A percentile compares a stretch with the other conserved stretches of the same genome.
Conservation (phyloP, 352 stramenopile genomes). For the Pythium guiyangense region DNA sequence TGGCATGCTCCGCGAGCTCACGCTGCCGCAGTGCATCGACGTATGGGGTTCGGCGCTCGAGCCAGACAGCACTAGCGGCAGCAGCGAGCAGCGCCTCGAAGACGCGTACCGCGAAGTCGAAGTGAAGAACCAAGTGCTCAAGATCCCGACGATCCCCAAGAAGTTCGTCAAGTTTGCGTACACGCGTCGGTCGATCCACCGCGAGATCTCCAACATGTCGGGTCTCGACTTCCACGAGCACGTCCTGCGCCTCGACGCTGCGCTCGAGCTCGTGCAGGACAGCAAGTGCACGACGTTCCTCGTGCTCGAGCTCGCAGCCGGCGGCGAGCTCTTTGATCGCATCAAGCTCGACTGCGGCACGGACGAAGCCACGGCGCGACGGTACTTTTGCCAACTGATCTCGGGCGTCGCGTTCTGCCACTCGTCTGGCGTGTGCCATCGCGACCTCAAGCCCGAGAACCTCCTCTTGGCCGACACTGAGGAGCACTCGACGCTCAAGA, state of each 20-base stretch:
- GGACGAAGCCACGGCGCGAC: slow-evolving; percentile 77
- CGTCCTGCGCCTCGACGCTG: slow-evolving; percentile 92
- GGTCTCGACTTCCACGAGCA: slow-evolving; percentile 90
- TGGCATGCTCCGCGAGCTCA: slow-evolving; percentile 87
- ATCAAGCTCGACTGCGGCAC: slow-evolving; percentile 89
- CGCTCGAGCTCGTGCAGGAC: slow-evolving; percentile 94
- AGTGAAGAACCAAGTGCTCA: slow-evolving; percentile 67
- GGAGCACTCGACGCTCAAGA: slow-evolving; percentile 87
- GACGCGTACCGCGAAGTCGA: slow-evolving; percentile 51
- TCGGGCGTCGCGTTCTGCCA: slow-evolving; percentile 89
- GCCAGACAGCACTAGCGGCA: slow-evolving; percentile 6
- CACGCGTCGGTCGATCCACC: slow-evolving; percentile 89
- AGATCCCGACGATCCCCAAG: slow-evolving; percentile 89
- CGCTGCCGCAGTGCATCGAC: slow-evolving; percentile 92
- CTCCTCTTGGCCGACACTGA: slow-evolving; percentile 87
- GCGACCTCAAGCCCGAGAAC: slow-evolving; percentile 97
- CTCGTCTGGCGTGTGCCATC: slow-evolving; percentile 87
- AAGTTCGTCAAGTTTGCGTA: slow-evolving; percentile 95
- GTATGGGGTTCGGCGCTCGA: slow-evolving; percentile 86
- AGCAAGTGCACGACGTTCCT: slow-evolving; percentile 92
- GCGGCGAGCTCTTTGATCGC: slow-evolving; percentile 92
- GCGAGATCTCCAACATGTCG: slow-evolving; percentile 95
- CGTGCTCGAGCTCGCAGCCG: slow-evolving; percentile 88
- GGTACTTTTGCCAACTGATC: slow-evolving; percentile 89
- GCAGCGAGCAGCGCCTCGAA: background rate